These are phyloP conservation scores for Aspergillus ochraceus DNA, from an alignment of 2,329 filamentous ascomycete species.

Conservation along the genomic window DNA sequence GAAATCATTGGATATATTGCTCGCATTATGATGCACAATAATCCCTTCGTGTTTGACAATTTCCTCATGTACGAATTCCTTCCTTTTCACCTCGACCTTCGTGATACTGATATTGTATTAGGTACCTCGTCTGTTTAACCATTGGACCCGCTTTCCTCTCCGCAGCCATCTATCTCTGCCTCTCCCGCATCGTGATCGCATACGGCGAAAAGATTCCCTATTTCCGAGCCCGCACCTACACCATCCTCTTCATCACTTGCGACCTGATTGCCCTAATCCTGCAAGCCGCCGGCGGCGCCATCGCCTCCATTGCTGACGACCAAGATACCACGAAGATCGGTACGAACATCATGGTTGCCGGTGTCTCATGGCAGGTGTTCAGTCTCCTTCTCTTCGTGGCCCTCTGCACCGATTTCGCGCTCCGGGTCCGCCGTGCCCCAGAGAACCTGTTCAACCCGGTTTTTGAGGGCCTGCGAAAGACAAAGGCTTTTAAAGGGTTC, in stretches of 20 bases:
- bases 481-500: not conserved
- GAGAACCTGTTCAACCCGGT: not conserved
- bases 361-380: constrained; percentile 61
- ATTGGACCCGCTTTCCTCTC: constrained; percentile 66
- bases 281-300: constrained; percentile 53
- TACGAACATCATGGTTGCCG: constrained; percentile 66
- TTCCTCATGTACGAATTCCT: constrained; percentile 41
- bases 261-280: constrained; percentile 62
- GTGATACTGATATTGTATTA: not conserved
- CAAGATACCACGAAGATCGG: constrained; percentile 35
- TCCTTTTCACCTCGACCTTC: not conserved
- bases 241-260: constrained; percentile 59
- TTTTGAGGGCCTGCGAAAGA: not conserved
- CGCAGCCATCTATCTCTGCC: constrained; percentile 63
- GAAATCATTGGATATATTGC: constrained; percentile 63
- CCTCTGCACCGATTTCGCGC: constrained; percentile 53
- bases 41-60: constrained; percentile 46
- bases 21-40: constrained; percentile 55
- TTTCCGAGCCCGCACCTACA: constrained; percentile 34
- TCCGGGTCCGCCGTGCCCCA: constrained; percentile 30
- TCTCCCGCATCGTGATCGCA: constrained; percentile 30
- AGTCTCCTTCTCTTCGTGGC: constrained; percentile 57
- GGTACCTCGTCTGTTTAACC: constrained; percentile 62
- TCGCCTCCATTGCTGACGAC: constrained; percentile 11
- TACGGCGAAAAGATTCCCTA: constrained; percentile 36